phyloP scores from a whole-genome alignment of 208 protist species.

The Crithidia fasciculata region DNA sequence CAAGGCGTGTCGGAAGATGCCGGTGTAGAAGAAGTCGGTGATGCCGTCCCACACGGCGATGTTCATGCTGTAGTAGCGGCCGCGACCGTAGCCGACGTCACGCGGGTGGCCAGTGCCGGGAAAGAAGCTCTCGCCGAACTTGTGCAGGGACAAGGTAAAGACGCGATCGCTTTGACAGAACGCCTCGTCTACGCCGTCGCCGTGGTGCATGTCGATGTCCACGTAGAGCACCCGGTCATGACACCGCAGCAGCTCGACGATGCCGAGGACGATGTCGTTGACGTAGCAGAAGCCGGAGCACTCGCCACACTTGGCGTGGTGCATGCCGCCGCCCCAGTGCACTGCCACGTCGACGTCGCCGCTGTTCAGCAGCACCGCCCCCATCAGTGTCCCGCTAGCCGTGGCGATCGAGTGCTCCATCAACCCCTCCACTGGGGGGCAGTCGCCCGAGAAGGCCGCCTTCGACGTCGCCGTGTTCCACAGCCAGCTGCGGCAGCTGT shows the following conservation, averaged over 20 bases:
- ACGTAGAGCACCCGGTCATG: constrained; percentile 98
- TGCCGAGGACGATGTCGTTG: constrained; percentile 99
- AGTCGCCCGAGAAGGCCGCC: constrained; percentile 87
- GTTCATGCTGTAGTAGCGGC: constrained; percentile 90
- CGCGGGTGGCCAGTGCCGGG: constrained; percentile 96
- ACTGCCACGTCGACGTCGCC: constrained; percentile 91
- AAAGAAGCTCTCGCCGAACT: constrained; percentile 98
- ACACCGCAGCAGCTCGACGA: constrained; percentile 99
- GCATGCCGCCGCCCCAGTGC: constrained; percentile 99
- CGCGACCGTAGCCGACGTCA: constrained; percentile 81
- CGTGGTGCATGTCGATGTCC: constrained; percentile 99
- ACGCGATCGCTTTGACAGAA: constrained; percentile 99
- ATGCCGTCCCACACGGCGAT: constrained; percentile 89
- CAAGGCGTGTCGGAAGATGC: constrained; percentile 82
- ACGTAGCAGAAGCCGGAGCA: constrained; percentile 99
- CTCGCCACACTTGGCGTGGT: constrained; percentile 98
- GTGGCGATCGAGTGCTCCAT: constrained; percentile 88
- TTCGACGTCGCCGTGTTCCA: constrained; percentile 87
- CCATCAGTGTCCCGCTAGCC: constrained; percentile 86
- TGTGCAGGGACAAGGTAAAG: constrained; percentile 99
- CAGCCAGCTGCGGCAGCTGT: constrained; percentile 81
- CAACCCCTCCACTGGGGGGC: constrained; percentile 87
- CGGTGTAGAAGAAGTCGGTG: constrained; percentile 90
- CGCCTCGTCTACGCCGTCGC: constrained; percentile 99
- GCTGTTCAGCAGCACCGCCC: constrained; percentile 85